Conservation (phyloP, 305 asterid genomes). For the Plantago lanceolata region DNA sequence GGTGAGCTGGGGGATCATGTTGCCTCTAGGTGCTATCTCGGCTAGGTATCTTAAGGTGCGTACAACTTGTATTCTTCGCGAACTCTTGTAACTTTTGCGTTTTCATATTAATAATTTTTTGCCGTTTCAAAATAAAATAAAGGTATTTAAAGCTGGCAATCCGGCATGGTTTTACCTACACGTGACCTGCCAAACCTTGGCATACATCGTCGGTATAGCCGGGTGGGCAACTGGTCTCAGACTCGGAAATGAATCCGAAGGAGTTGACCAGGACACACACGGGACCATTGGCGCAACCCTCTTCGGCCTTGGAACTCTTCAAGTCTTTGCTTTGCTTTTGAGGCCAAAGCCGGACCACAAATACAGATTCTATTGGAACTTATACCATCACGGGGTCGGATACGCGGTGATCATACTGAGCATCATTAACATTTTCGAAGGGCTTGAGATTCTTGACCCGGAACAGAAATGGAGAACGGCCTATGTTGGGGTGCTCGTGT, state of each 20-base stretch:
- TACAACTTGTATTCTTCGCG: too few species aligned
- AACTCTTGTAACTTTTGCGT: too few species aligned
- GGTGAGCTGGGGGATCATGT: slow-evolving; percentile 85
- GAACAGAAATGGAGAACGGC: slow-evolving; percentile 63
- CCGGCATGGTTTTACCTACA: slow-evolving; percentile 94
- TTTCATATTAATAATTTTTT: too few species aligned
- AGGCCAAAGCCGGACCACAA: slow-evolving; percentile 89
- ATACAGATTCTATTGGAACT: slow-evolving; percentile 69
- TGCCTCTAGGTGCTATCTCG: slow-evolving; percentile 69
- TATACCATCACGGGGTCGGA: slow-evolving; percentile 61
- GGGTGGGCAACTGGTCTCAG: slow-evolving; percentile 89
- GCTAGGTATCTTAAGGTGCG: slow-evolving; percentile 81
- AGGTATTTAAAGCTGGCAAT: slow-evolving; percentile 58
- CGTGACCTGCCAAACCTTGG: slow-evolving; percentile 55
- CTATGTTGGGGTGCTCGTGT: slow-evolving; percentile 55
- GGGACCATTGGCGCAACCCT: slow-evolving; percentile 64
- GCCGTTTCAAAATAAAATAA: too few species aligned
- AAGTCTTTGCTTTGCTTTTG: slow-evolving; percentile 73
- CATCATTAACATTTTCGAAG: slow-evolving; percentile 63
- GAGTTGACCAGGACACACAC: slow-evolving; percentile 38
- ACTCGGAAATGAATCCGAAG: slow-evolving; percentile 67
- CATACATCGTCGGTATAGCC: slow-evolving; percentile 70
- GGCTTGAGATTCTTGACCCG: slow-evolving; percentile 63
- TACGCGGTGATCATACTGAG: slow-evolving; percentile 53
- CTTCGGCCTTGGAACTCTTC: slow-evolving; percentile 71